phyloP scores from a whole-genome alignment of 202 grass and related monocot genomes.

The Brachypodium distachyon region DNA sequence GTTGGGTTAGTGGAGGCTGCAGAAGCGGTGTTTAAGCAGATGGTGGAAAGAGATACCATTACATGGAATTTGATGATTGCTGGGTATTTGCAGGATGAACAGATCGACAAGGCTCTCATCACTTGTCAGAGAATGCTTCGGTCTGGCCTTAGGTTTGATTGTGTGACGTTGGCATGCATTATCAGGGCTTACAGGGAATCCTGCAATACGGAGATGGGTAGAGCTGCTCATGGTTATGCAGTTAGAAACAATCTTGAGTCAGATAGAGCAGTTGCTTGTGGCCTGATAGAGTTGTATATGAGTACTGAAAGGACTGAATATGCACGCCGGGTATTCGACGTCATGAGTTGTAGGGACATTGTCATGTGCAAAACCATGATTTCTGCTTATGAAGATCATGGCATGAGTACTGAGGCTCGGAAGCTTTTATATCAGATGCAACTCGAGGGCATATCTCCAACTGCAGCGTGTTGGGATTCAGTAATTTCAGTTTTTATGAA shows the following conservation, averaged over 20 bases:
- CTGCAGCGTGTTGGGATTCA: conserved; percentile 48
- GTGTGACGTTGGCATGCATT: conserved; percentile 39
- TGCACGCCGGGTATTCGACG: conserved; percentile 17
- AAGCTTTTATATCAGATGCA: conserved; percentile 50
- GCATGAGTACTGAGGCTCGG: conserved; percentile 32
- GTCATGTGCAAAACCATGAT: conserved; percentile 34
- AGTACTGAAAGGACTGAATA: conserved; percentile 21
- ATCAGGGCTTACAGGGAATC: conserved; percentile 28
- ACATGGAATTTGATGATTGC: conserved; percentile 85
- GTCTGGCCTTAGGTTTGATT: conserved; percentile 37
- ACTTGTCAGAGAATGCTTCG: conserved; percentile 38
- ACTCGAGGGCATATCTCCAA: conserved; percentile 28
- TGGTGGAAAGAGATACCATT: conserved; percentile 48
- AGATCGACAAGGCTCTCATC: conserved; percentile 27
- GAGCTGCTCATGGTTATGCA: conserved; percentile 51
- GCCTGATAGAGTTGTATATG: conserved; percentile 34
- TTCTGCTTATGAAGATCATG: conserved; percentile 38
- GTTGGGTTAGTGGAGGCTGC: conserved; percentile 53
- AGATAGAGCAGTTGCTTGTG: conserved; percentile 31
- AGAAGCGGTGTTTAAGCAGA: conserved; percentile 49
- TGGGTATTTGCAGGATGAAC: conserved; percentile 42
- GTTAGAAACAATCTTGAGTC: conserved; percentile 48
- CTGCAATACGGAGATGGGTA: conserved; percentile 11
- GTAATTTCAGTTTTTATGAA: conserved; percentile 32
- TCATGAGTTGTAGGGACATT: conserved; percentile 16